Evolutionary conservation across 352 stramenopile species (phyloP).

Genomic region (Phytophthora meadii): DNA sequence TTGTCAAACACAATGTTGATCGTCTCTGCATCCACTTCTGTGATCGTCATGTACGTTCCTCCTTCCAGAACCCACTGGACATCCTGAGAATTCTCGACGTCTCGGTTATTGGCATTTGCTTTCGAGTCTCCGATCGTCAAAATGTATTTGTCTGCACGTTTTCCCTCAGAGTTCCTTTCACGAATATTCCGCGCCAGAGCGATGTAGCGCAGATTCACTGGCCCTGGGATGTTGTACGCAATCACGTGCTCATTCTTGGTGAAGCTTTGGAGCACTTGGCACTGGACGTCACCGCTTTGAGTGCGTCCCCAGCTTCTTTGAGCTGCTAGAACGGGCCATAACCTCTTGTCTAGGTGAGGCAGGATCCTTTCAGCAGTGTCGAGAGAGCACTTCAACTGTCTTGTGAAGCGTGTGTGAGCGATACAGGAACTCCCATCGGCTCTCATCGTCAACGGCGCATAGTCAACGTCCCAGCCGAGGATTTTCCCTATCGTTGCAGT

Average conservation of each 20-base stretch:
- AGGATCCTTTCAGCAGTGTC: not conserved
- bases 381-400: not conserved
- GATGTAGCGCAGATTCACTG: not conserved
- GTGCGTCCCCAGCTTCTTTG: too few relatives aligned
- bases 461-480: slow-evolving; percentile 6
- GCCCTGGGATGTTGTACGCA: not conserved
- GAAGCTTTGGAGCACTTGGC: not conserved
- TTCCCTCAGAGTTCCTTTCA: not conserved
- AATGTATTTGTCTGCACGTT: not conserved
- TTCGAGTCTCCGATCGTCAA: not conserved
- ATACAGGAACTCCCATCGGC: not conserved
- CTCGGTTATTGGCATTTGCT: not conserved
- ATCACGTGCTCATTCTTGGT: not conserved
- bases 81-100: not conserved
- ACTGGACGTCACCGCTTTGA: too few relatives aligned
- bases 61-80: not conserved
- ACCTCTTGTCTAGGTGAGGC: not conserved
- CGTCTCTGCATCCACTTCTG: not conserved
- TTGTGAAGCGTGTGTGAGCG: not conserved
- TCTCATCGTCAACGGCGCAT: not conserved
- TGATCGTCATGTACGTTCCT: not conserved
- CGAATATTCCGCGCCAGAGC: not conserved
- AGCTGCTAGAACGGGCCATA: not conserved
- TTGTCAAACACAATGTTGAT: not conserved
- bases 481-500: slow-evolving; percentile 13